These are phyloP conservation scores for Blastobotrys americana DNA, from an alignment of 805 yeast species.

Conservation along the genomic window DNA sequence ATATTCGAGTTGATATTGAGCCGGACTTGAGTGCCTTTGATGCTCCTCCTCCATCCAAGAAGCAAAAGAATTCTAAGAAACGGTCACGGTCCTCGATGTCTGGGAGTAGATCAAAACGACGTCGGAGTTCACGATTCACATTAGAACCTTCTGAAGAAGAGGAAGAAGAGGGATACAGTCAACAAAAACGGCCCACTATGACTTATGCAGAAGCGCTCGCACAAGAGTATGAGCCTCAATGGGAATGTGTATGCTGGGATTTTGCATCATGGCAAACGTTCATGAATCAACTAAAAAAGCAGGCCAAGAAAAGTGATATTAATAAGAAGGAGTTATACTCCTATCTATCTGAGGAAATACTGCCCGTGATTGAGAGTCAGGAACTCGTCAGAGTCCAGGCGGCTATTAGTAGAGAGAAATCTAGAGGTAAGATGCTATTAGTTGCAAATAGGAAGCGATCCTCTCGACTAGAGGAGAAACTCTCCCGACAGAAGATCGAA, in stretches of 20 bases:
- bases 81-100: background rate
- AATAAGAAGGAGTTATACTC: slow-evolving; percentile 17
- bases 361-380: slow-evolving; percentile 27
- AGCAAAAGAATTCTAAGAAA: background rate
- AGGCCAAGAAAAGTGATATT: slow-evolving; percentile 7
- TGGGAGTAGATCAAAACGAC: background rate
- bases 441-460: slow-evolving; percentile 30
- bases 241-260: slow-evolving; percentile 30
- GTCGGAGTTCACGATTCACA: background rate
- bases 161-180: slow-evolving; percentile 14
- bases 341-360: slow-evolving; percentile 19
- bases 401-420: slow-evolving; percentile 23
- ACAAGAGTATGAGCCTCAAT: slow-evolving; percentile 20
- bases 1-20: slow-evolving; percentile 11
- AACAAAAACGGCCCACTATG: slow-evolving; percentile 9
- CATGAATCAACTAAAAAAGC: slow-evolving; percentile 15
- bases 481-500: slow-evolving; percentile 20
- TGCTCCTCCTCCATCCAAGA: background rate
- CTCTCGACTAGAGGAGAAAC: slow-evolving; percentile 26
- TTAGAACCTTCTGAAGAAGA: slow-evolving; percentile 5
- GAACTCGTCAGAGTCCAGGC: slow-evolving; percentile 21
- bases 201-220: slow-evolving; percentile 12
- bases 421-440: slow-evolving; percentile 21
- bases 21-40: background rate
- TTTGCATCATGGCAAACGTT: slow-evolving; percentile 25